phyloP scores from a whole-genome alignment of 176 grass and related monocot species.

The Areca catechu region DNA sequence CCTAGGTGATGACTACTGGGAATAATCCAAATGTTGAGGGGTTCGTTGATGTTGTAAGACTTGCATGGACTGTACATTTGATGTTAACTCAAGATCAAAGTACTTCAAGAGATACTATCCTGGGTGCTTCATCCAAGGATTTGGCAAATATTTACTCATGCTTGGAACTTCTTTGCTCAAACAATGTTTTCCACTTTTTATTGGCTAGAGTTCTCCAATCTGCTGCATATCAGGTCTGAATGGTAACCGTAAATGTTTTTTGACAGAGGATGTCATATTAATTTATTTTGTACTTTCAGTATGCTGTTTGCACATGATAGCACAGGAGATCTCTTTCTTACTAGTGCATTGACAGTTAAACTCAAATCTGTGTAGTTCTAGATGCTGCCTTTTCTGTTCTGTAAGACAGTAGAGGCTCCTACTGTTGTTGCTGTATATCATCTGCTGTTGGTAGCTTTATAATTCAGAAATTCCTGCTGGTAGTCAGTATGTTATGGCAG shows the following conservation, averaged over 20 bases:
- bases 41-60: conserved; percentile 64
- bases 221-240: conserved; percentile 74
- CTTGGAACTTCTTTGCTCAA: conserved; percentile 58
- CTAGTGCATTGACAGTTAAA: too few species aligned
- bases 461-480: too few species aligned
- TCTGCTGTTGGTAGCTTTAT: too few species aligned
- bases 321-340: too few species aligned
- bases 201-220: conserved; percentile 48
- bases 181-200: conserved; percentile 77
- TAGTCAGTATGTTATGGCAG: too few species aligned
- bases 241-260: neutral
- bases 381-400: too few species aligned
- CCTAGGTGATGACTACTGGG: conserved; percentile 57
- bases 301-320: too few species aligned
- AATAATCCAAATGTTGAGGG: conserved; percentile 53
- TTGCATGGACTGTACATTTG: conserved; percentile 84
- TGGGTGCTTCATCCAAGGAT: conserved; percentile 35
- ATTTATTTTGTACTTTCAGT: too few species aligned
- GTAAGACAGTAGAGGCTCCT: too few species aligned
- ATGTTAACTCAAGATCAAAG: conserved; percentile 80
- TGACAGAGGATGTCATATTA: too few species aligned
- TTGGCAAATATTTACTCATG: conserved; percentile 50
- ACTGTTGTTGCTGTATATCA: too few species aligned
- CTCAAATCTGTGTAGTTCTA: too few species aligned
- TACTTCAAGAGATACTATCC: conserved; percentile 34